A percentile compares a stretch with the other conserved stretches of the same genome.
Evolutionary conservation across 306 rosid species (phyloP).

Genomic region (Vachellia collinsii): DNA sequence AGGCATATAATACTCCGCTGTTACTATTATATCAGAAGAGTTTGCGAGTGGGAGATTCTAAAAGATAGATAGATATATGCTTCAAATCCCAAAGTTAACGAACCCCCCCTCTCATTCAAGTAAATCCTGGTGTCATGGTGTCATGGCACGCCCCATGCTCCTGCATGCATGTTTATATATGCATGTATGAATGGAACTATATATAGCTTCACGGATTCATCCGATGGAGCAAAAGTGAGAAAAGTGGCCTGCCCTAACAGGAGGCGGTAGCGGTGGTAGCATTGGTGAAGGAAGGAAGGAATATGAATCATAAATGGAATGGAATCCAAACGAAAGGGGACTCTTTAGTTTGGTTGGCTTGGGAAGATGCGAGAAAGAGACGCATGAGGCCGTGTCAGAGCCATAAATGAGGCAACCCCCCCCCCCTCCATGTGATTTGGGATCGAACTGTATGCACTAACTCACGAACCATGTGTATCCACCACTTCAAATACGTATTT

Average conservation of each 20-base stretch:
- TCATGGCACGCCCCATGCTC: neutral
- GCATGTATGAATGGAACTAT: neutral
- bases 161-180: neutral
- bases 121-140: neutral
- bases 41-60: no score
- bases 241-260: neutral
- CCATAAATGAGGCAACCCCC: conserved; percentile 51
- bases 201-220: neutral
- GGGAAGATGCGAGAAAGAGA: conserved; percentile 10
- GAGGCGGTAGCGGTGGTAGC: no score
- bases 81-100: conserved; percentile 72
- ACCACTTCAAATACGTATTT: no score
- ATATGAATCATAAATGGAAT: no score
- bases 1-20: no score
- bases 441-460: neutral
- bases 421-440: conserved; percentile 44
- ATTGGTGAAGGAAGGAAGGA: no score
- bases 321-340: neutral
- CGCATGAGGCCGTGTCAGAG: conserved; percentile 44
- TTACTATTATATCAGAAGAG: no score
- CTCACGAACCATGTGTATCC: neutral
- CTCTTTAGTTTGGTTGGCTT: neutral
- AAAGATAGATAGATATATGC: conserved; percentile 20
- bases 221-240: neutral
- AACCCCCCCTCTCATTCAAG: conserved; percentile 42